Evolutionary conservation across 345 rosid genomes (phyloP).

Genomic region (Erodium maritimum): DNA sequence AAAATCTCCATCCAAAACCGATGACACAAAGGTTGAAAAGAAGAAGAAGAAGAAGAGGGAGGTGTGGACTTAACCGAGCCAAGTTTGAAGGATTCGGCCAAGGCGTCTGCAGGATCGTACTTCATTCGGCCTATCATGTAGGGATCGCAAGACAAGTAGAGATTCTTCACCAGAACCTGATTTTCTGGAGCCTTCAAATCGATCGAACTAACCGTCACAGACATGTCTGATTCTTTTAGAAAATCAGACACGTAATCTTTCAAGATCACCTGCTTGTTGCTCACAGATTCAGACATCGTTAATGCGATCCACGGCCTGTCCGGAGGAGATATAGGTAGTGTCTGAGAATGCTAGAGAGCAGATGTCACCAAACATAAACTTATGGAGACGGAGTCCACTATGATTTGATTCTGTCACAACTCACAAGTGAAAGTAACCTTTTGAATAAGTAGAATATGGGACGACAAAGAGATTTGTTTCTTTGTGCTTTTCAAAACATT

Average conservation of each 20-base stretch:
- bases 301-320: background rate
- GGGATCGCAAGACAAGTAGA: slow-evolving; percentile 11
- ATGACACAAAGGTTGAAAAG: too few relatives aligned
- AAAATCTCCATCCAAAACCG: too few relatives aligned
- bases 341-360: too few relatives aligned
- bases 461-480: too few relatives aligned
- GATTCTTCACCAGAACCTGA: slow-evolving; percentile 7
- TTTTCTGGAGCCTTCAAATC: background rate
- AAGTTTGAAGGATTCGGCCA: background rate
- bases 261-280: slow-evolving; percentile 2
- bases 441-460: too few relatives aligned
- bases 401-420: too few relatives aligned
- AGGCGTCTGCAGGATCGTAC: background rate
- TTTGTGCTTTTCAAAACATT: too few relatives aligned
- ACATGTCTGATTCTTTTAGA: background rate
- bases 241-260: background rate
- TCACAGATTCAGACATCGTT: background rate
- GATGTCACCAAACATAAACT: too few relatives aligned
- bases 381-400: too few relatives aligned
- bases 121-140: slow-evolving; percentile 10
- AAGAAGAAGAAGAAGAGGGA: background rate
- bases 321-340: too few relatives aligned
- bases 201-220: background rate
- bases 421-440: too few relatives aligned
- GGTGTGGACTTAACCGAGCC: background rate